Conservation (phyloP, 768 basidiomycete genomes). For the Stropharia rugosoannulata region DNA sequence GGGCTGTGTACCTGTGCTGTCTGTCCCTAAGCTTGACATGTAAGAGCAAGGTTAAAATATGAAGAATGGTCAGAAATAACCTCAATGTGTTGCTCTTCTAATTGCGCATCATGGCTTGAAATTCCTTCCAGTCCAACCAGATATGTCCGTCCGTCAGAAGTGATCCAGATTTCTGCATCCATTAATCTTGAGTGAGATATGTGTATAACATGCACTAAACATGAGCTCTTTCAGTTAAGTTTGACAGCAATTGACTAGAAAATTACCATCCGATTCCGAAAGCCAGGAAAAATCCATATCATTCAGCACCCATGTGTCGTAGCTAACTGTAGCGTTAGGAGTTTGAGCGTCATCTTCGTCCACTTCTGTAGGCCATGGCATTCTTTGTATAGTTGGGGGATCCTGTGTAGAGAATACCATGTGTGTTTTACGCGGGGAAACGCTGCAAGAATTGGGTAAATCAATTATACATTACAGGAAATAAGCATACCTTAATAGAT, state of each 20-base stretch:
- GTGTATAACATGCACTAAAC: constrained; percentile 60
- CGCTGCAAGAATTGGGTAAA: constrained; percentile 38
- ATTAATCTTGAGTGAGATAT: constrained; percentile 59
- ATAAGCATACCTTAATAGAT: constrained; percentile 57
- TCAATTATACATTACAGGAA: neutral
- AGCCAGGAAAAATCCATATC: constrained; percentile 72
- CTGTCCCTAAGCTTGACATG: constrained; percentile 2
- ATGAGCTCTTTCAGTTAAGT: neutral
- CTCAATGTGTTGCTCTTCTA: constrained; percentile 20
- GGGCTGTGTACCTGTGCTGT: constrained; percentile 9
- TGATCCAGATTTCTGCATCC: constrained; percentile 79
- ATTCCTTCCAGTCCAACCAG: constrained; percentile 64
- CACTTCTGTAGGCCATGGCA: constrained; percentile 74
- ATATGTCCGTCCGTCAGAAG: constrained; percentile 82
- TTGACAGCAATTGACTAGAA: neutral
- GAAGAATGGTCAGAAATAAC: constrained; percentile 11
- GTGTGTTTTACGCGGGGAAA: constrained; percentile 70
- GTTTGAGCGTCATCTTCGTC: constrained; percentile 29
- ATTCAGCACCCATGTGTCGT: constrained; percentile 49
- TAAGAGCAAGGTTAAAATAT: neutral
- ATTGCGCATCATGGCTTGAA: constrained; percentile 20
- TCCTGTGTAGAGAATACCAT: constrained; percentile 72
- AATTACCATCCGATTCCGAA: constrained; percentile 66
- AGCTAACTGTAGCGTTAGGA: constrained; percentile 36
- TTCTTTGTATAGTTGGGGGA: constrained; percentile 77